phyloP scores from a whole-genome alignment of 75 land plant species.

The Azolla pinnata region DNA sequence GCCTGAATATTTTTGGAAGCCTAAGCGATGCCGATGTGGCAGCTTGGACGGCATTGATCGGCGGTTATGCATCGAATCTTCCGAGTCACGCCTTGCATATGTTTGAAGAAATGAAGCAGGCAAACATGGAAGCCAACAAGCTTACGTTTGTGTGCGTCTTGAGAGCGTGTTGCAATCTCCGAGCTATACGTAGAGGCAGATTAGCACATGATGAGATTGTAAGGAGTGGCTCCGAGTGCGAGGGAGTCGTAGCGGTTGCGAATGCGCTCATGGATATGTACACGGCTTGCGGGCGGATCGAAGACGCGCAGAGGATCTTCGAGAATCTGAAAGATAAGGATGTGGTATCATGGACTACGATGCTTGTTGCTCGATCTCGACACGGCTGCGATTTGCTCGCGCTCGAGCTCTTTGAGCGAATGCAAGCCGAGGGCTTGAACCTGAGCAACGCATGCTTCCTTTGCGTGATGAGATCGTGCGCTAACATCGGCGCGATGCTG shows the following conservation, averaged over 20 bases:
- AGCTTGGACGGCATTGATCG: no score
- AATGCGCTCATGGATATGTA: conserved; percentile 22
- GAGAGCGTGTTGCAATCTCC: no score
- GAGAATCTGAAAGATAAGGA: background rate
- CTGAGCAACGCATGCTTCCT: background rate
- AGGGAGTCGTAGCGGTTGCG: conserved; percentile 4
- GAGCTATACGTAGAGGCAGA: no score
- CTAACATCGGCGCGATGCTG: conserved; percentile 37
- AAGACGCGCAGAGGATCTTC: conserved; percentile 14
- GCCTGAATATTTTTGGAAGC: no score
- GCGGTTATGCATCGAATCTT: no score
- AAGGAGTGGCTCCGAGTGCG: no score
- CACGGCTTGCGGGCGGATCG: conserved; percentile 13
- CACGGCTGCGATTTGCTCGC: conserved; percentile 1
- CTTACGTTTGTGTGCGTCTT: no score
- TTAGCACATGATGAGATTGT: no score
- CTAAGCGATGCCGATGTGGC: no score
- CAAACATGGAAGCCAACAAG: no score
- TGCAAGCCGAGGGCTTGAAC: background rate
- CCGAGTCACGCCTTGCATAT: no score
- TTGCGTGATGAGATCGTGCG: conserved; percentile 34
- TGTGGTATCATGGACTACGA: conserved; percentile 14
- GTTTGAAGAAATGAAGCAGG: no score
- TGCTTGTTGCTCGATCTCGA: conserved; percentile 5
- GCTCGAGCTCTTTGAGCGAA: background rate